Conservation (phyloP, 306 rosid species). For the Psophocarpus tetragonolobus region DNA sequence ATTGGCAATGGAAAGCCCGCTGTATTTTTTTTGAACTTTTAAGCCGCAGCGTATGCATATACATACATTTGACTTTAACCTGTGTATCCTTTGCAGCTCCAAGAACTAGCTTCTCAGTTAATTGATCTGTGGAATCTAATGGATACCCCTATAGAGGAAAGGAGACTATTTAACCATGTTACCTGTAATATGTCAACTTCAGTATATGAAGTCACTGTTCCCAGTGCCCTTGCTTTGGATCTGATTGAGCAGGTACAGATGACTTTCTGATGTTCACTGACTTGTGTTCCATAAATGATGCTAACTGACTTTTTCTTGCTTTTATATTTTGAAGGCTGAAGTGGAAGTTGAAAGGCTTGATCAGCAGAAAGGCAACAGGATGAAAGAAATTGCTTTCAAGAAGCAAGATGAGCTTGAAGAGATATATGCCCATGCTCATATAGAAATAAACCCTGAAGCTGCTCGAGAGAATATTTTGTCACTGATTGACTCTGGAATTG, state of each 20-base stretch:
- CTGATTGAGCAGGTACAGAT: slow-evolving; percentile 72
- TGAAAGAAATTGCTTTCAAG: slow-evolving; percentile 95
- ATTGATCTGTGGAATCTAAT: slow-evolving; percentile 96
- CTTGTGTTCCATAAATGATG: background rate
- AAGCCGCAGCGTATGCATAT: background rate
- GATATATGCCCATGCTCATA: slow-evolving; percentile 72
- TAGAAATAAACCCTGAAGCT: slow-evolving; percentile 78
- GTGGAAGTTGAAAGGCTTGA: slow-evolving; percentile 97
- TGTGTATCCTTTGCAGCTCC: slow-evolving; percentile 62
- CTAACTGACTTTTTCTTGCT: slow-evolving; percentile 19
- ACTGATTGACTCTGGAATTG: slow-evolving; percentile 77
- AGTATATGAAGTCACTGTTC: slow-evolving; percentile 87
- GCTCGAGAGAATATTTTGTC: slow-evolving; percentile 74
- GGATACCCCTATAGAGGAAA: slow-evolving; percentile 85
- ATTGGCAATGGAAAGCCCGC: background rate
- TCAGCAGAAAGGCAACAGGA: slow-evolving; percentile 83
- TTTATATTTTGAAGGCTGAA: slow-evolving; percentile 67
- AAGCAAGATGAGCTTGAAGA: slow-evolving; percentile 90
- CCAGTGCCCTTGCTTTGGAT: slow-evolving; percentile 89
- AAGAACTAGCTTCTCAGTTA: slow-evolving; percentile 83
- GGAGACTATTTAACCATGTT: slow-evolving; percentile 80
- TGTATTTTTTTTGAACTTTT: background rate
- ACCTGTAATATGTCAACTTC: slow-evolving; percentile 85
- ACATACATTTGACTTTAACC: slow-evolving; percentile 6
- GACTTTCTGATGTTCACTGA: background rate